Evolutionary conservation across 2,329 filamentous ascomycete genomes (phyloP).

Genomic region (Dryadomyces sulphureus): DNA sequence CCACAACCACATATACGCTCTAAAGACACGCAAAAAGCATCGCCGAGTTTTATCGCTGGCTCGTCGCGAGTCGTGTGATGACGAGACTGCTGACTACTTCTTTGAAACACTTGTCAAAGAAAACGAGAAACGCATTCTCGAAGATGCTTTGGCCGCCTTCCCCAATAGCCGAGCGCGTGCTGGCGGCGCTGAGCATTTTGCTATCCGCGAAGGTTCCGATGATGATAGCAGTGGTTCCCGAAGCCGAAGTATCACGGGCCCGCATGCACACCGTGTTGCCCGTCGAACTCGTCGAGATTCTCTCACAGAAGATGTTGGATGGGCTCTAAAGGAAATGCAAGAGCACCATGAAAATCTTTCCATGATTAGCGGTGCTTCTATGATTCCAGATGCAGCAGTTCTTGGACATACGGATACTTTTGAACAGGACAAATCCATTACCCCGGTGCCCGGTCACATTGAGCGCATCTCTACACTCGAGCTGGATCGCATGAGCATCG

Average conservation of each 20-base stretch:
- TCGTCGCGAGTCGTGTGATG: constrained; percentile 58
- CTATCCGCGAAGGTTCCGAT: constrained; percentile 48
- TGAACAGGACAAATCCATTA: not conserved
- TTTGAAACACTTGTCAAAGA: constrained; percentile 67
- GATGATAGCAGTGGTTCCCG: constrained; percentile 25
- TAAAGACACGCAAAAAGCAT: constrained; percentile 26
- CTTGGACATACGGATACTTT: not conserved
- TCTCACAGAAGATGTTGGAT: constrained; percentile 46
- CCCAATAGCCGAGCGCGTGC: constrained; percentile 56
- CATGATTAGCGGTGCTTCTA: constrained; percentile 18
- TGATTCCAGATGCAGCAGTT: not conserved
- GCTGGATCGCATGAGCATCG: constrained; percentile 20
- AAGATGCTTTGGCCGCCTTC: constrained; percentile 56
- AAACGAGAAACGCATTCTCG: constrained; percentile 65
- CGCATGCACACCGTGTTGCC: not conserved
- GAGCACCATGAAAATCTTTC: constrained; percentile 55
- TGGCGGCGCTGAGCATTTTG: constrained; percentile 57
- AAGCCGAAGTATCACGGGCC: constrained; percentile 8
- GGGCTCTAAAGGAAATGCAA: constrained; percentile 72
- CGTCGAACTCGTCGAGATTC: constrained; percentile 36
- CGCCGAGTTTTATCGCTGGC: constrained; percentile 24
- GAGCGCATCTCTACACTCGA: constrained; percentile 22
- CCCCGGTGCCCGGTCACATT: constrained; percentile 3
- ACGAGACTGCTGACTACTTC: constrained; percentile 60
- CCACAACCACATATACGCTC: constrained; percentile 45